Conservation (phyloP, 306 rosid species). For the Corylus heterophylla region DNA sequence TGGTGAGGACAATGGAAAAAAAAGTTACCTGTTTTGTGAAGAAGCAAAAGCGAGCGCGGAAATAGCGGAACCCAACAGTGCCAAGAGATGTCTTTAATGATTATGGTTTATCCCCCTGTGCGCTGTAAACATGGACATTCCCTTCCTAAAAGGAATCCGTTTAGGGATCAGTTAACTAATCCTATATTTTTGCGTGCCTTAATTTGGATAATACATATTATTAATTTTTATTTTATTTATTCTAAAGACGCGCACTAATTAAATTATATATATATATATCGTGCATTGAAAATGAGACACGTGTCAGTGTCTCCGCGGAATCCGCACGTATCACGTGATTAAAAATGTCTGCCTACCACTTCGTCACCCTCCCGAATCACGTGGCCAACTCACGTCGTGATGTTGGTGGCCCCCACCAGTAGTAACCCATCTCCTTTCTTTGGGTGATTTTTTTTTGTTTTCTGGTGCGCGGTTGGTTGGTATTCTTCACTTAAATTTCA, state of each 20-base stretch:
- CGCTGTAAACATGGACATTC: slow-evolving; percentile 59
- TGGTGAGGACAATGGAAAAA: background rate
- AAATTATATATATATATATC: no score
- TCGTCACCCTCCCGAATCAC: slow-evolving; percentile 57
- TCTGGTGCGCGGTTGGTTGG: background rate
- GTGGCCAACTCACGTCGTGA: slow-evolving; percentile 88
- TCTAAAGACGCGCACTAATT: background rate
- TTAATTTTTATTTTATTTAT: background rate
- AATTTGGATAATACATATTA: background rate
- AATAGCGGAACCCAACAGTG: slow-evolving; percentile 17
- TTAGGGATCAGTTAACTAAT: slow-evolving; percentile 93
- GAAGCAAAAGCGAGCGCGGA: slow-evolving; percentile 20
- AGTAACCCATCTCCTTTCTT: slow-evolving; percentile 19
- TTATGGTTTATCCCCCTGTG: slow-evolving; percentile 8
- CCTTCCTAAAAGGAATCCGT: slow-evolving; percentile 54
- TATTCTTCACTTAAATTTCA: background rate
- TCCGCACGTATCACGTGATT: slow-evolving; percentile 87
- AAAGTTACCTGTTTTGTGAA: slow-evolving; percentile 3
- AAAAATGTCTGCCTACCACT: slow-evolving; percentile 51
- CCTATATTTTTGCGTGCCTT: slow-evolving; percentile 31
- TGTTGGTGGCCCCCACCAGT: slow-evolving; percentile 45
- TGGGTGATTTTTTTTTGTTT: background rate
- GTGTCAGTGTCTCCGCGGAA: slow-evolving; percentile 44
- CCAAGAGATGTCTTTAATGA: background rate
- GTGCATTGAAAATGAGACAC: slow-evolving; percentile 13